Evolutionary conservation across 768 basidiomycete species (phyloP), one percentile per base, ranked within the genome.

Genomic region (Boletus huronensis): DNA sequence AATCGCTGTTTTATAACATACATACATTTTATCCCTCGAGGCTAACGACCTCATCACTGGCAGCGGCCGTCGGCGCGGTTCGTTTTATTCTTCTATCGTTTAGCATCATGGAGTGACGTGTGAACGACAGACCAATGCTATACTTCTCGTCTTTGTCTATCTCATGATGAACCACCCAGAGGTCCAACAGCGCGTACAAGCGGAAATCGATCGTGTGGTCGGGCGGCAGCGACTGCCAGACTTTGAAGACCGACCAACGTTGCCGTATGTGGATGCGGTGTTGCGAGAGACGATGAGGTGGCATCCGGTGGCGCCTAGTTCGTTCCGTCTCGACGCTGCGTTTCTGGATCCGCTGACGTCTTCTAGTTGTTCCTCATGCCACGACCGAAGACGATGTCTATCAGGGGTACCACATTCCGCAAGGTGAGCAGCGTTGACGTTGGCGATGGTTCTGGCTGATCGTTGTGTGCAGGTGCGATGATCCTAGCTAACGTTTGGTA

Each of bases 291-390:
- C 64, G 21, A 46, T 75, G 51, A 55, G 75, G 43, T 65, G 63
- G 64, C 56, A 59, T 21, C 60, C 64, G 9, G 62, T 70, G 9
- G 23, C 48, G 3, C 64, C 70, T 2, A 38, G 72, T 70, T 36
- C 3, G 55, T 39, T 28, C 11, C 3, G 14, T 45, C 7, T 19
- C 36, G 11, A 17, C 8, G n/a, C 11, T 28, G 5, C 2, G 0
- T 19, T 26, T n/a, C 17, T 7, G 7, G 9, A 21, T 4, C 9
- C 9, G 1, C 35, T 58, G 8, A 55, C 4, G 17, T 26, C 5
- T 2, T 28, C 10, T 34, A 79, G 78, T 74, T 28, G 58, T 79
- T 14, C 75, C 77, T 14, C 79, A 79, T 55, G 64, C 66, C 25
- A 71, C 73, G 11, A 70, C 50, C 6, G 61, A 63, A 7, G 74